Evolutionary conservation across 1,139 yeast genomes (phyloP), one percentile per base, ranked within the genome.

Genomic region (Barnettozyma hawaiiensis): DNA sequence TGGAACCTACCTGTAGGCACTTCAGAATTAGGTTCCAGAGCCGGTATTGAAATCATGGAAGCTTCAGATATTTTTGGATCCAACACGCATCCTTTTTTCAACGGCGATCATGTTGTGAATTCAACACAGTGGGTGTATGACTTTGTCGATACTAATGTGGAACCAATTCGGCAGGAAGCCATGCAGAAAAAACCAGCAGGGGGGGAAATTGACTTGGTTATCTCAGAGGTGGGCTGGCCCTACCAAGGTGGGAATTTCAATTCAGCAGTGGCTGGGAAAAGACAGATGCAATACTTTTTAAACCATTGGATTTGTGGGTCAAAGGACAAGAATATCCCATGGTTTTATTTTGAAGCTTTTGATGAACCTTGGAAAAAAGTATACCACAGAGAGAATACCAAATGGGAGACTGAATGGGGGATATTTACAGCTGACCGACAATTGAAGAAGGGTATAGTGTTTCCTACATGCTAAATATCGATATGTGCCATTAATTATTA

Each of bases 391-490:
- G 67, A 62, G 0, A 67, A 66, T 5, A 65, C 70, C 40, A 61
- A 59, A 43, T 81, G 86, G 87, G 87, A 81, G 54, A 75, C 85
- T 0, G 78, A 79, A 52, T 82, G 87, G 87, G 89, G 87, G 0
- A 48, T 82, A 11, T 80, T 82, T 52, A 67, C 71, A 1, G 51
- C 57, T 7, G 71, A 76, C 43, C 62, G 87, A 41, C 54, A 61
- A 40, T 50, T 76, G 43, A 75, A 74, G 49, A 58, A 59, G 3
- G 64, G 61, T 3, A 51, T 66, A 4, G 39, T 23, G 8, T 47
- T 65, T 9, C 69, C 69, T 5, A 59, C 47, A 47, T 74, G 70
- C 73, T 49, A 28, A 45, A 5, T n/a, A n/a, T 10, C 28, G 11
- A 18, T 18, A n/a, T n/a, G n/a, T n/a, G n/a, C n/a, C n/a, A n/a